A percentile compares a stretch with the other conserved stretches of the same genome.
Evolutionary conservation across 306 rosid genomes (phyloP).

Genomic region (Inga laurina): DNA sequence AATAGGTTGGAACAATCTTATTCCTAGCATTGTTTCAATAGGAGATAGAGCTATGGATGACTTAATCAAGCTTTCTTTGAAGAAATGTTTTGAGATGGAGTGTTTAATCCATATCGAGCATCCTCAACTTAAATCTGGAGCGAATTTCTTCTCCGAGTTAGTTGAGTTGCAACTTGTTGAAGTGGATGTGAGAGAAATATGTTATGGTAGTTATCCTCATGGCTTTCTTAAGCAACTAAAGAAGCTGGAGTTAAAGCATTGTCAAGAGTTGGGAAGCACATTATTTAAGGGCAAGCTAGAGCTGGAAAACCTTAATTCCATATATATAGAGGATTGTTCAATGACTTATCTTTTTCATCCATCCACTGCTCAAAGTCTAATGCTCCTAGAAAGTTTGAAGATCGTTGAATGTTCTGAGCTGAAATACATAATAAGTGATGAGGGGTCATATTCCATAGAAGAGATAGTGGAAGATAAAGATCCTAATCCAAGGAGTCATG

Average conservation of each 20-base stretch:
- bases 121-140: background rate
- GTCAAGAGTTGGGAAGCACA: background rate
- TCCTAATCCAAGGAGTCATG: background rate
- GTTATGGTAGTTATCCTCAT: background rate
- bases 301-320: background rate
- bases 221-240: background rate
- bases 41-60: slow-evolving; percentile 1
- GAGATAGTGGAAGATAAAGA: background rate
- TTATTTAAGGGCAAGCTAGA: background rate
- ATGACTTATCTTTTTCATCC: background rate
- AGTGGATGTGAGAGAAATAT: background rate
- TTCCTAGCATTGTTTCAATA: slow-evolving; percentile 23
- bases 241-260: background rate
- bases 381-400: background rate
- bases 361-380: background rate
- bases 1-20: slow-evolving; percentile 13
- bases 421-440: background rate
- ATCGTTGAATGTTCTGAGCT: background rate
- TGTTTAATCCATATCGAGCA: slow-evolving; percentile 3
- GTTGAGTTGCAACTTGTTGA: background rate
- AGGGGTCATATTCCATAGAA: background rate
- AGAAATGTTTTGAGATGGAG: background rate
- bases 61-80: background rate
- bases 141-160: slow-evolving; percentile 13
- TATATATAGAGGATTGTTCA: background rate